Conservation (phyloP, 352 stramenopile species). For the Phytophthora sp. region DNA sequence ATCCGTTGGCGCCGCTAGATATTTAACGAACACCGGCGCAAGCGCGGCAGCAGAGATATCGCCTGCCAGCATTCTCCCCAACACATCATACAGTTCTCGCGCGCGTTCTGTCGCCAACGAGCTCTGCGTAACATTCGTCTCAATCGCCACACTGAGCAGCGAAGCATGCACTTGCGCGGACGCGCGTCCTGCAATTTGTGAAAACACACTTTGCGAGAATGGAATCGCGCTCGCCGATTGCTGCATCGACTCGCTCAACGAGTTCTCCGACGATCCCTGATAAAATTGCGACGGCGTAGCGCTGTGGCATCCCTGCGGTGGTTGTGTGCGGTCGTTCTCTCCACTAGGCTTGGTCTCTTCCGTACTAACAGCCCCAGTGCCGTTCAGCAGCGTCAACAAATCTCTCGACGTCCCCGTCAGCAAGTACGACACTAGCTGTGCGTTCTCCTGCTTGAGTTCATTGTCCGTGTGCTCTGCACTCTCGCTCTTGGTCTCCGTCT, state of each 20-base stretch:
- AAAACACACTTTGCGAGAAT: slow-evolving; percentile 70
- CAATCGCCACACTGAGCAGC: slow-evolving; percentile 38
- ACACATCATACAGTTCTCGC: slow-evolving; percentile 53
- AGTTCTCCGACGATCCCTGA: slow-evolving; percentile 24
- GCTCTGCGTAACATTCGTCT: slow-evolving; percentile 41
- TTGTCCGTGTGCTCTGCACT: background rate
- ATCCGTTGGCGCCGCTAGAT: slow-evolving; percentile 47
- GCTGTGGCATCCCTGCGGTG: slow-evolving; percentile 18
- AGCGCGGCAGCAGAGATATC: slow-evolving; percentile 48
- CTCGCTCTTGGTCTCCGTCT: slow-evolving; percentile 34
- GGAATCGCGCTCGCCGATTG: slow-evolving; percentile 18
- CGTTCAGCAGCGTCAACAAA: slow-evolving; percentile 39
- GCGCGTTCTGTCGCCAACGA: slow-evolving; percentile 41
- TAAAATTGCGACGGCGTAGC: slow-evolving; percentile 26
- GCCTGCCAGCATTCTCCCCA: slow-evolving; percentile 59
- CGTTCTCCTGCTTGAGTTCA: slow-evolving; percentile 41
- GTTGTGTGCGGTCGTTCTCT: slow-evolving; percentile 21
- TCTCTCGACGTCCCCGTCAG: slow-evolving; percentile 39
- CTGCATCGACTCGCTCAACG: slow-evolving; percentile 33
- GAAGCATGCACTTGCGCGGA: slow-evolving; percentile 46
- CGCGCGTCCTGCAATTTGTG: slow-evolving; percentile 47
- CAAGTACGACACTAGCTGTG: slow-evolving; percentile 44
- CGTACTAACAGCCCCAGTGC: slow-evolving; percentile 4
- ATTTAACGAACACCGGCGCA: slow-evolving; percentile 57
- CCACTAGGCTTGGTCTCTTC: background rate